phyloP scores from a whole-genome alignment of 2,329 filamentous ascomycete genomes.

The Cladosporium oxysporum region DNA sequence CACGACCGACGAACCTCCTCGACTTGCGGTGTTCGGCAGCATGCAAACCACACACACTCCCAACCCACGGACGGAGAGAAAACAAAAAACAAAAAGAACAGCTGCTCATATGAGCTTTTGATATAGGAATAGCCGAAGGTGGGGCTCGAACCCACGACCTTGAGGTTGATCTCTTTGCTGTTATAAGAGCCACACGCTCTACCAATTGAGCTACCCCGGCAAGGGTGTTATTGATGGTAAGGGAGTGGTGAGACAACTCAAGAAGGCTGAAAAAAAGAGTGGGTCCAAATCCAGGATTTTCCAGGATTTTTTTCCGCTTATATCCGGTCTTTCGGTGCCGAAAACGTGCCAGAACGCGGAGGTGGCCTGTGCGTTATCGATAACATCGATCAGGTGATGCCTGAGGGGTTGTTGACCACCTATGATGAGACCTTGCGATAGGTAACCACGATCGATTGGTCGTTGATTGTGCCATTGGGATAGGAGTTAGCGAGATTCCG shows the following conservation, averaged over 20 bases:
- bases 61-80: no score
- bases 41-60: not conserved
- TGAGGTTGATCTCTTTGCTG: slow-evolving; percentile 27
- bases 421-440: not conserved
- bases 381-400: not conserved
- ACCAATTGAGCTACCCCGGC: slow-evolving; percentile 56
- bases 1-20: no score
- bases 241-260: rapidly evolving
- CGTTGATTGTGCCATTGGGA: not conserved
- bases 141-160: slow-evolving; percentile 32
- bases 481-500: not conserved
- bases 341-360: not conserved
- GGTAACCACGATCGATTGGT: not conserved
- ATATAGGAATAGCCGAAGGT: slow-evolving; percentile 32
- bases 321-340: not conserved
- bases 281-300: no score
- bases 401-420: not conserved
- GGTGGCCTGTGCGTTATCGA: not conserved
- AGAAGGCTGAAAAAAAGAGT: no score
- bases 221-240: slow-evolving; percentile 1
- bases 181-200: slow-evolving; percentile 55
- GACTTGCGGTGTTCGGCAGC: not conserved
- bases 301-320: not conserved
- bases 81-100: not conserved
- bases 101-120: not conserved